phyloP scores from a whole-genome alignment of 2,329 filamentous ascomycete species.

The Tympanopsis confertula region DNA sequence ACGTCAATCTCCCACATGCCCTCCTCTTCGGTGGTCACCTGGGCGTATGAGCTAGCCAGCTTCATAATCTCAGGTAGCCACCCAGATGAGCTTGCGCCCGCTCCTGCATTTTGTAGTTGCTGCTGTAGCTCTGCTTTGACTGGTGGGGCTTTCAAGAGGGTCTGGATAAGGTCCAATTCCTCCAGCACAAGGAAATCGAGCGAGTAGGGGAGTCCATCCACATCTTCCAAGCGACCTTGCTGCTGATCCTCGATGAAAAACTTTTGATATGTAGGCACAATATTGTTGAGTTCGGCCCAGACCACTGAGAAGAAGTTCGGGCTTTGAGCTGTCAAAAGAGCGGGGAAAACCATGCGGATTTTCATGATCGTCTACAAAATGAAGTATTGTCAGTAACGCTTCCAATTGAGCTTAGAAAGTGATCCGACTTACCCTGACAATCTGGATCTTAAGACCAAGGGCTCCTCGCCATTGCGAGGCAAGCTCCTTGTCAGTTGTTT shows the following conservation, averaged over 20 bases:
- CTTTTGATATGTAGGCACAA: constrained; percentile 64
- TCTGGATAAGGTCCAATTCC: constrained; percentile 88
- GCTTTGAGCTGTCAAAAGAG: constrained; percentile 71
- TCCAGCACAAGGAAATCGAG: constrained; percentile 88
- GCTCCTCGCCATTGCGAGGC: constrained; percentile 68
- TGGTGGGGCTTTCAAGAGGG: constrained; percentile 75
- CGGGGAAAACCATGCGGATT: constrained; percentile 72
- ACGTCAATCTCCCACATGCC: constrained; percentile 94
- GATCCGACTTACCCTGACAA: constrained; percentile 50
- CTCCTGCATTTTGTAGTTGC: constrained; percentile 51
- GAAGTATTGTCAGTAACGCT: constrained; percentile 7
- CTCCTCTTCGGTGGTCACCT: constrained; percentile 86
- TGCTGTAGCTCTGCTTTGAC: constrained; percentile 81
- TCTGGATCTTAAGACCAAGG: constrained; percentile 80
- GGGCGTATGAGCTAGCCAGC: constrained; percentile 72
- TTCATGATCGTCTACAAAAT: constrained; percentile 66
- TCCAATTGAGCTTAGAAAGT: constrained; percentile 2
- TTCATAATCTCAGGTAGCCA: constrained; percentile 87
- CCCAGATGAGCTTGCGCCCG: constrained; percentile 46
- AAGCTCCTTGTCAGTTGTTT: constrained; percentile 20
- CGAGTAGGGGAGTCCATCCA: constrained; percentile 85
- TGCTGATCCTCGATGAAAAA: constrained; percentile 79
- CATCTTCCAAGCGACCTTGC: constrained; percentile 79
- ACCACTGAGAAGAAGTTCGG: constrained; percentile 72
- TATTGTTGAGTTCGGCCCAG: constrained; percentile 73